Evolutionary conservation across 2,329 filamentous ascomycete species (phyloP), one percentile per base, ranked within the genome.

Genomic region (Colletotrichum trifolii): DNA sequence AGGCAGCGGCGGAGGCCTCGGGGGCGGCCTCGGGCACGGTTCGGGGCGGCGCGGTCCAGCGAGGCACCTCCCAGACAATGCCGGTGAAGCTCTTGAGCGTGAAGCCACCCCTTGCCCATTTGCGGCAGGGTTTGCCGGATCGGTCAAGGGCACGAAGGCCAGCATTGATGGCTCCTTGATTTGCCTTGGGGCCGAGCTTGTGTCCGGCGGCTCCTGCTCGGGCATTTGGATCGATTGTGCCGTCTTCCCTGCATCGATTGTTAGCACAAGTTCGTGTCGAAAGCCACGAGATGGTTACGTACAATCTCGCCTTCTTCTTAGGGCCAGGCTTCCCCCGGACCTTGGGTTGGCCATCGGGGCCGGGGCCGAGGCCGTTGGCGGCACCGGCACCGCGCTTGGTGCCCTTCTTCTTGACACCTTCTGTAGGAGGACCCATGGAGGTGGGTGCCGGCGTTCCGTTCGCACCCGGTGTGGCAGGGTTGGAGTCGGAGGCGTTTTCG

Each of bases 151-250:
- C 95, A 60, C 96, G 93, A 54, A 99, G 89, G 56, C 93, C 93
- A 59, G 96, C 96, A 75, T 99, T 99, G 84, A 99, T 99, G 65
- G 95, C 95, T 69, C 96, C 96, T 73, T 95, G 92, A 77, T 97
- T 98, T 55, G 95, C 95, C 79, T 97, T 98, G 70, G 96, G 96
- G 4, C 95, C 95, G 34, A 98, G 90, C 77, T 97, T 97, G 79
- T 95, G 92, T 54, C 84, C 82, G 59, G 84, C 84, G 6, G 81
- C 80, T 71, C 84, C 81, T 5, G 48, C 54, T 10, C 64, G 54
- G 70, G 81, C 79, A 73, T 81, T 82, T 70, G 87, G 84, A 71
- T 90, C 88, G 73, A 87, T 83, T 36, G 84, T 83, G 36, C 87
- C 87, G 71, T 90, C 88, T 72, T 90, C 88, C 69, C 88, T 90